Percentiles rank a stretch among this genome's conserved stretches.
Evolutionary conservation across 2,329 filamentous ascomycete genomes (phyloP).

Genomic region (Penicillium sp.): DNA sequence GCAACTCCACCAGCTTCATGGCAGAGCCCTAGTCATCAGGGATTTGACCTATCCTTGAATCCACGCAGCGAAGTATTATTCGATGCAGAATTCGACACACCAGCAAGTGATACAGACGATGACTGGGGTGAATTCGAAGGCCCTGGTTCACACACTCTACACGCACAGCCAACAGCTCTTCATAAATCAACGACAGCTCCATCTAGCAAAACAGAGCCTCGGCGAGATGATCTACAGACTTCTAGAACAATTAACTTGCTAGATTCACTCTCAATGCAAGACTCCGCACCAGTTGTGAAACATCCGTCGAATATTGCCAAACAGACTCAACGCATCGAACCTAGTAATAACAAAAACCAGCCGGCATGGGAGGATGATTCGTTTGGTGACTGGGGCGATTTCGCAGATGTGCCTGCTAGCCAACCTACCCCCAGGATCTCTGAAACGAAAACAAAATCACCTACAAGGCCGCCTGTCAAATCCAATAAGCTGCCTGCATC

Average conservation of each 20-base stretch:
- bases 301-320: background rate
- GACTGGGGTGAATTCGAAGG: conserved; percentile 49
- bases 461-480: conserved; percentile 8
- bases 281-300: conserved; percentile 14
- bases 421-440: conserved; percentile 10
- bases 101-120: conserved; percentile 34
- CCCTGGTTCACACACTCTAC: conserved; percentile 26
- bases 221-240: background rate
- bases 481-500: conserved; percentile 7
- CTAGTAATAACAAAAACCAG: conserved; percentile 15
- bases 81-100: conserved; percentile 50
- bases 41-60: conserved; percentile 23
- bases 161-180: background rate
- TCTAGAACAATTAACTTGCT: conserved; percentile 25
- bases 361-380: conserved; percentile 19
- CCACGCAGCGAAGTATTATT: conserved; percentile 58
- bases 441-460: conserved; percentile 6
- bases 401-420: conserved; percentile 14
- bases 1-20: conserved; percentile 3
- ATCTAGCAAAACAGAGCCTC: background rate
- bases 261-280: conserved; percentile 30
- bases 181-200: background rate
- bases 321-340: conserved; percentile 1
- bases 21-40: conserved; percentile 8
- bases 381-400: conserved; percentile 22